Evolutionary conservation across 1,284 basidiomycete species (phyloP).

Genomic region (Rhodofomes roseus): DNA sequence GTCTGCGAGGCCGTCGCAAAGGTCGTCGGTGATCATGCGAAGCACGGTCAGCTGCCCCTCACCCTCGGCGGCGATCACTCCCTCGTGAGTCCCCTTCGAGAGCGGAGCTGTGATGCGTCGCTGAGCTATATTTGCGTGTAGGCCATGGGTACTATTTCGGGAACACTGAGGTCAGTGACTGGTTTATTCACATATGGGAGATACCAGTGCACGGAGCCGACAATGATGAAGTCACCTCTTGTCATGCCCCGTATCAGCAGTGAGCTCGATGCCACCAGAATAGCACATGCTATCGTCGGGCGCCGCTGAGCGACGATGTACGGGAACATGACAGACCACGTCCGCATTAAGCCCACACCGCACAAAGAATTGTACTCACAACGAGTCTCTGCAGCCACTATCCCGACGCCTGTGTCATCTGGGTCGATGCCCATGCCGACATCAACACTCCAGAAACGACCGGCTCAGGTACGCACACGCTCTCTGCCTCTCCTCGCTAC

Average conservation of each 20-base stretch:
- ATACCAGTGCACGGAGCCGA: too few relatives aligned
- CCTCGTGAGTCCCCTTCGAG: constrained; percentile 52
- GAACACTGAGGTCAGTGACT: constrained; percentile 64
- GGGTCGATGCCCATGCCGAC: constrained; percentile 94
- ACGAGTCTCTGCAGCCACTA: constrained; percentile 54
- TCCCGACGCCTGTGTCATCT: constrained; percentile 82
- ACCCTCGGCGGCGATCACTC: constrained; percentile 98
- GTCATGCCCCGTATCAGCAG: too few relatives aligned
- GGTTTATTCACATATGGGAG: too few relatives aligned
- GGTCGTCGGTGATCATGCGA: constrained; percentile 71
- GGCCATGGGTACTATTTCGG: constrained; percentile 92
- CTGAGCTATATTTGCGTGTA: constrained; percentile 23
- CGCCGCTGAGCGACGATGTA: too few relatives aligned
- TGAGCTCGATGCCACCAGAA: too few relatives aligned
- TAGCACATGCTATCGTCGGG: too few relatives aligned
- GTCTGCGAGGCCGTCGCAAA: constrained; percentile 82
- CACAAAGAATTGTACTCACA: too few relatives aligned
- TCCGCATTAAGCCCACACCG: too few relatives aligned
- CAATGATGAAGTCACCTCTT: too few relatives aligned
- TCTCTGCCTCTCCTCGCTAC: not conserved
- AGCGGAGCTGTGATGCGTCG: not conserved
- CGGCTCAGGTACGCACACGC: constrained; percentile 58
- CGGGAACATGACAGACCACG: too few relatives aligned
- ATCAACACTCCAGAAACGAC: constrained; percentile 92
- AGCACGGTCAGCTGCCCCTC: constrained; percentile 79